Evolutionary conservation across 2,329 filamentous ascomycete species (phyloP).

Genomic region (Hirsutella rhossiliensis): DNA sequence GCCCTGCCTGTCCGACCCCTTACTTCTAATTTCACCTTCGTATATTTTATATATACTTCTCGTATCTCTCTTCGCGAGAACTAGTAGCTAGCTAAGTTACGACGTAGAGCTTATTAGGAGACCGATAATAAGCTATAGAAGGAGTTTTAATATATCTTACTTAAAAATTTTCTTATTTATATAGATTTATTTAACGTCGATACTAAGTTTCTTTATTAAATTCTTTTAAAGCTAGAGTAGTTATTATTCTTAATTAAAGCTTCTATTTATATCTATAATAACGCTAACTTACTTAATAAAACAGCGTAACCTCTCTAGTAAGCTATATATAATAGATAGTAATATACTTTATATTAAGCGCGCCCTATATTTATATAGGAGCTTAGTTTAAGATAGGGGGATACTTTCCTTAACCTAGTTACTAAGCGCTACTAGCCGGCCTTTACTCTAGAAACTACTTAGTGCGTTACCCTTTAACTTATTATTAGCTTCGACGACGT

Average conservation of each 20-base stretch:
- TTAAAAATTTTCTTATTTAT: not conserved
- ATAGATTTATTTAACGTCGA: not conserved
- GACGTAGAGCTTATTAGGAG: not conserved
- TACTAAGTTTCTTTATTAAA: not conserved
- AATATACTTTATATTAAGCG: slow-evolving; percentile 4
- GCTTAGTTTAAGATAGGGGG: not conserved
- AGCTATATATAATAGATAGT: slow-evolving; percentile 5
- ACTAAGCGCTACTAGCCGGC: slow-evolving; percentile 7
- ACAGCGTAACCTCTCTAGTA: not conserved
- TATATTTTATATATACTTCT: no score
- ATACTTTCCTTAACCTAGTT: slow-evolving; percentile 5
- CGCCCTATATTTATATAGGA: not conserved
- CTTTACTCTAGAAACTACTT: slow-evolving; percentile 3
- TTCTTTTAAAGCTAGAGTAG: not conserved
- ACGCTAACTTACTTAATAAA: not conserved
- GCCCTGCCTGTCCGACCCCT: no score
- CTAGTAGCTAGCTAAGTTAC: not conserved
- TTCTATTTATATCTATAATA: not conserved
- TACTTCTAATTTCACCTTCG: no score
- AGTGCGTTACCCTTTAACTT: slow-evolving; percentile 1
- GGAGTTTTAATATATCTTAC: not conserved
- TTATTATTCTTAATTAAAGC: not conserved
- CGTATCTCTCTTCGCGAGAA: no score
- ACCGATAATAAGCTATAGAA: not conserved
- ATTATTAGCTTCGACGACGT: slow-evolving; percentile 1